A percentile compares a stretch with the other conserved stretches of the same genome.
phyloP scores from a whole-genome alignment of 176 grass and related monocot genomes.

The Paspalum notatum region DNA sequence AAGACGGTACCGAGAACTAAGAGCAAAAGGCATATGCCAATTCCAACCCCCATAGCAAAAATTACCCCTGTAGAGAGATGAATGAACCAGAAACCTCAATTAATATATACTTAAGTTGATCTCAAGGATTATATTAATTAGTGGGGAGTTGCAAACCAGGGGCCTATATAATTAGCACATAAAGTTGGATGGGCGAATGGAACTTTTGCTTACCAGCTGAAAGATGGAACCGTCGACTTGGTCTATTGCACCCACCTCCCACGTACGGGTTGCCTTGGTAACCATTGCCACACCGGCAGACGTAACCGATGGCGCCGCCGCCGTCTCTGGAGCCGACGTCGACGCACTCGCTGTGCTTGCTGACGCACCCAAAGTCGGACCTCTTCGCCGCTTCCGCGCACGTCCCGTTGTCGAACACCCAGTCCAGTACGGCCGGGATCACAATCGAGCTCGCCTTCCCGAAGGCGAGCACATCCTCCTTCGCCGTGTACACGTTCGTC shows the following conservation, averaged over 20 bases:
- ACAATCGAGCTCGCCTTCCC: neutral
- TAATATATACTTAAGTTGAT: too few species aligned
- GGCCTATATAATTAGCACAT: too few species aligned
- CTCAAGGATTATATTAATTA: too few species aligned
- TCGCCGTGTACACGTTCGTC: neutral
- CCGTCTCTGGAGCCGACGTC: neutral
- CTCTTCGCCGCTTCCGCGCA: neutral
- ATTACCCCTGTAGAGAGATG: neutral
- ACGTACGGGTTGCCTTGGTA: neutral
- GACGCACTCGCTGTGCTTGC: neutral
- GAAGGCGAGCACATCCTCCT: neutral
- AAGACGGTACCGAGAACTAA: constrained; percentile 35
- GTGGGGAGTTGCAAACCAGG: too few species aligned
- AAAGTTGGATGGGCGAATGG: too few species aligned
- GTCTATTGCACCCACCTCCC: neutral
- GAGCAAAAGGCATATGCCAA: constrained; percentile 34
- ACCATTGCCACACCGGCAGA: neutral
- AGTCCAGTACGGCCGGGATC: neutral
- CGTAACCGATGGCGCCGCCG: neutral
- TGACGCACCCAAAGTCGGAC: neutral
- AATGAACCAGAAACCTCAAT: too few species aligned
- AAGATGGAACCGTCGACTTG: neutral
- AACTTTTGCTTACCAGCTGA: neutral
- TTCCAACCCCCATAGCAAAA: constrained; percentile 17
- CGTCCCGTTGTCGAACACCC: neutral